Base-by-base conservation (phyloP, 371 early-diverging fungal species). In the Batrachochytrium dendrobatidis region DNA sequence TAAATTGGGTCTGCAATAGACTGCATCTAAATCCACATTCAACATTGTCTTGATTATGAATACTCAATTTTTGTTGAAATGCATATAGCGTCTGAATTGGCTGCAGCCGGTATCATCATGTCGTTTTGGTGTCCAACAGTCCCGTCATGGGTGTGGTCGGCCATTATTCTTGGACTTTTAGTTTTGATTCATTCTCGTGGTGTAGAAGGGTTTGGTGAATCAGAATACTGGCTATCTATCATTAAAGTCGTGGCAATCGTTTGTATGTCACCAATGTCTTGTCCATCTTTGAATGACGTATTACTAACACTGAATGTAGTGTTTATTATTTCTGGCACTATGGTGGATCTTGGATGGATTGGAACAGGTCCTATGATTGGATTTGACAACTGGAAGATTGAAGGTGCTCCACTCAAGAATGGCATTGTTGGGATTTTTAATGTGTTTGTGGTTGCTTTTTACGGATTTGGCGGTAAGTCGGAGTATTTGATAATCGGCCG, bases 381-480 rank as follows among this genome's bases (percentile, higher is more conserved):
- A 18, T 83, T 88, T 43, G 70, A 76, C 12, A 84, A 88, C 65
- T 92, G 89, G 89, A 62, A 62, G 2, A 69, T 83, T 55, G 79
- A 78, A 15, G 91, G 88, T 18, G 86, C 88, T 0, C 89, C 90
- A 50, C 83, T 84, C 55, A 81, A 81, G 83, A 84, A 67, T 51
- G 85, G 82, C 25, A 66, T 87, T 57, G 58, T 79, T 22, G 88
- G 86, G 24, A 74, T 87, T 29, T 61, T 89, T 39, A 75, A 81
- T 56, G 85, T 84, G 0, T 86, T 90, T 66, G 71, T 90, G 57
- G 79, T 86, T 25, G 91, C 94, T 20, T 88, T 87, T 49, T 93
- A 89, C 68, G 82, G 86, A n/a, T 91, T 91, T 78, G 90, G 90
- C 61, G 94, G 94, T 26, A 88, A 90, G 0, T 89, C 64, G n/a